These are phyloP conservation scores for Amaranthus hypochondriacus DNA, from an alignment of 148 eudicot genomes.

Conservation along the genomic window DNA sequence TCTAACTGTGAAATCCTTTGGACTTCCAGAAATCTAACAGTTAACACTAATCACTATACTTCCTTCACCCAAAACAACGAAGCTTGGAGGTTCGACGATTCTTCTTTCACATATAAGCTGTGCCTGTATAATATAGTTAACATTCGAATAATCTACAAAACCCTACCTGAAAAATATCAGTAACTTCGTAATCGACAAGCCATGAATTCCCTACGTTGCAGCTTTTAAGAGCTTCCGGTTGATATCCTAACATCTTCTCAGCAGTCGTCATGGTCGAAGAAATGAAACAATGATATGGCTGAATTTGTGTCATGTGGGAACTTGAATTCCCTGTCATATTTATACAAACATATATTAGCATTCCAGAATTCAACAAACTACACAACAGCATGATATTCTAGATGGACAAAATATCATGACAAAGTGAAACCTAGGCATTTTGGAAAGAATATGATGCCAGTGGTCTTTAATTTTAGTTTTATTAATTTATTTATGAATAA, in stretches of 20 bases:
- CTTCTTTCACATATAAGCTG: background rate
- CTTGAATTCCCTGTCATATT: conserved; percentile 39
- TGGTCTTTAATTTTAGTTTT: no score
- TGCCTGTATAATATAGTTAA: background rate
- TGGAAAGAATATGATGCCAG: no score
- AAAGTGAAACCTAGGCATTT: no score
- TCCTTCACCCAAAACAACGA: background rate
- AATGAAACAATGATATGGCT: background rate
- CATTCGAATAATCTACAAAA: background rate
- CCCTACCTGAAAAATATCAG: conserved; percentile 7
- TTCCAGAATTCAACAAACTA: no score
- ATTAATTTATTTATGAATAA: no score
- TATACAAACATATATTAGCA: background rate
- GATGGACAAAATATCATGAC: no score
- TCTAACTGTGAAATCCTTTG: conserved; percentile 9
- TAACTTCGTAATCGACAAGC: background rate
- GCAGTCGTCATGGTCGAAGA: background rate
- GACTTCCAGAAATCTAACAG: background rate
- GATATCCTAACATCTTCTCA: background rate
- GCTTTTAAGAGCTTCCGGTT: background rate
- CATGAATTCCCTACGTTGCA: background rate
- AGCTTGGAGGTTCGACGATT: background rate
- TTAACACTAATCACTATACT: background rate
- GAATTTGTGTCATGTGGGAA: conserved; percentile 43
- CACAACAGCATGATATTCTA: background rate